These are phyloP conservation scores for Hsuehochloa calcarea DNA, from an alignment of 176 grass and related monocot genomes.

Conservation along the genomic window DNA sequence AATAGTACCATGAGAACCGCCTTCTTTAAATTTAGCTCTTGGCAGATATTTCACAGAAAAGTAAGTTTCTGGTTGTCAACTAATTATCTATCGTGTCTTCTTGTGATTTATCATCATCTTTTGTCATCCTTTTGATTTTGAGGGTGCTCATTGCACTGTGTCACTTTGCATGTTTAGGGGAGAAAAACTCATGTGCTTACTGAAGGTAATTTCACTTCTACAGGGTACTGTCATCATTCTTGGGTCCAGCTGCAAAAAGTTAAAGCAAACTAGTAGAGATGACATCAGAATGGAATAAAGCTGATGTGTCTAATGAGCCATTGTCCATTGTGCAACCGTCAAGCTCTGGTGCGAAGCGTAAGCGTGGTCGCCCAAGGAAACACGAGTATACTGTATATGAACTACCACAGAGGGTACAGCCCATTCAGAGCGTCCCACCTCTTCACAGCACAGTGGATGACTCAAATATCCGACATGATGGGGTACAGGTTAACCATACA, in stretches of 20 bases:
- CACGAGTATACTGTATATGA: constrained; percentile 23
- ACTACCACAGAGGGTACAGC: constrained; percentile 34
- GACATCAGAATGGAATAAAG: constrained; percentile 40
- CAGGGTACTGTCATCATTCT: not conserved
- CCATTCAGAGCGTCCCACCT: constrained; percentile 42
- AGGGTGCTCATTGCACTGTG: not conserved
- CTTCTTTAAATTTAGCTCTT: constrained; percentile 1
- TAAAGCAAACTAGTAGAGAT: constrained; percentile 20
- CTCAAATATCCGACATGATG: constrained; percentile 25
- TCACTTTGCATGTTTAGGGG: not conserved
- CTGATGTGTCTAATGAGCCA: constrained; percentile 19
- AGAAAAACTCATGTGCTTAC: constrained; percentile 1
- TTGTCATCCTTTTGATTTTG: not conserved
- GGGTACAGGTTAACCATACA: constrained; percentile 8
- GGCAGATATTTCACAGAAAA: not conserved
- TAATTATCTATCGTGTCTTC: not conserved
- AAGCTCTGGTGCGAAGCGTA: constrained; percentile 39
- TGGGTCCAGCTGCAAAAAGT: not conserved
- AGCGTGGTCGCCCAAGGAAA: constrained; percentile 57
- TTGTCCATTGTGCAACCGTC: constrained; percentile 12
- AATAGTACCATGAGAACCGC: not conserved
- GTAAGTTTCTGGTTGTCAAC: not conserved
- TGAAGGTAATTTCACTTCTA: not conserved
- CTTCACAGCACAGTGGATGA: constrained; percentile 29
- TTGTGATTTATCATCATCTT: not conserved